Base-by-base conservation (phyloP, 768 basidiomycete species). In the Mycena galericulata region DNA sequence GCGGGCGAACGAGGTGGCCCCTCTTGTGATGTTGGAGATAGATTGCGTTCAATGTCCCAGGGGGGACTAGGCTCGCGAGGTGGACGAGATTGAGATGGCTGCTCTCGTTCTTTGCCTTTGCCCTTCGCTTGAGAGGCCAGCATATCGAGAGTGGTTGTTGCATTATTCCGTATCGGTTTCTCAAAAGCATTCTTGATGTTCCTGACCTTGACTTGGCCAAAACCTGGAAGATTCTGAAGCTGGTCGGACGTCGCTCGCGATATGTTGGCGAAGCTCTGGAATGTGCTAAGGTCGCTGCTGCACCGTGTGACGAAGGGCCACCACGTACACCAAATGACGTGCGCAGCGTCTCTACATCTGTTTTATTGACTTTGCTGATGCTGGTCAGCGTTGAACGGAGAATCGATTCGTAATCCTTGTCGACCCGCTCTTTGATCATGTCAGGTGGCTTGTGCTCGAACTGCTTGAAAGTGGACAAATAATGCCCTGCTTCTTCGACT, bases 311-410 rank as follows among this genome's bases (percentile, higher is more conserved):
- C 20, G 29, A 8, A 51, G 53, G 24, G n/a, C 14, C 24, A 27
- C 32, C 34, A 84, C 91, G 64, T 81, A 98, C 97, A 38, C 96
- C 97, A 72, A 97, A 91, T n/a, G 95, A 92, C 2, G 92, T 91
- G 24, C 94, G 88, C 45, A 99, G 83, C 4, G 97, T 99, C 79
- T 95, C 90, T 2, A 97, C 95, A 74, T 99, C 98, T 4, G 97
- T 99, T 84, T 97, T 98, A 81, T 99, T 99, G 69, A 99, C 95
- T 72, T 94, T 95, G 75, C 88, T 92, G 74, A 99, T 94, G 70
- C 89, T 90, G 2, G 97, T 99, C 29, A 99, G 84, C 1, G 94
- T 87, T 22, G 89, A 88, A 62, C 93, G 92, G 17, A 99, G 79
- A 74, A 96, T 86, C 10, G 95, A 89, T 69, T 86, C 81, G 75